Evolutionary conservation across 352 stramenopile species (phyloP).

Genomic region (Globisporangium emineosum): DNA sequence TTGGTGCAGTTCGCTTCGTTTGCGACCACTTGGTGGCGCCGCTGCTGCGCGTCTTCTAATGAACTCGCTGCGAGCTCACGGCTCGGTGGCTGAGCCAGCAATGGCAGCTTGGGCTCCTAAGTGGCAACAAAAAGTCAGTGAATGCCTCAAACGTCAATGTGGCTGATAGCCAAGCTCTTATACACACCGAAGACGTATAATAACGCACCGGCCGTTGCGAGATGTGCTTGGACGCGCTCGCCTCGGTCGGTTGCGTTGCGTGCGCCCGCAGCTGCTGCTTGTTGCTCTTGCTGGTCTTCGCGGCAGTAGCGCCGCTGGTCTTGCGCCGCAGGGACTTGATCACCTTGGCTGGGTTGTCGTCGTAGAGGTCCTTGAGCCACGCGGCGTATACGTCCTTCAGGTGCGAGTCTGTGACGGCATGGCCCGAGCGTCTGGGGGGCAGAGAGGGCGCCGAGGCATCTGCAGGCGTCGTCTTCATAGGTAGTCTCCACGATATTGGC

Average conservation of each 20-base stretch:
- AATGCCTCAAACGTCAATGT: too few relatives aligned
- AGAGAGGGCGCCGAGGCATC: background rate
- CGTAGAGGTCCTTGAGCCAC: slow-evolving; percentile 43
- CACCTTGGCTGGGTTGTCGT: slow-evolving; percentile 30
- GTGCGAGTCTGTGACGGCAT: slow-evolving; percentile 15
- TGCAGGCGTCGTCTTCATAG: background rate
- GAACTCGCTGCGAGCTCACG: background rate
- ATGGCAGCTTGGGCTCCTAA: slow-evolving; percentile 14
- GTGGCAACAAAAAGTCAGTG: too few relatives aligned
- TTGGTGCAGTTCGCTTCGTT: slow-evolving; percentile 44
- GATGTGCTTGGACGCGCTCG: slow-evolving; percentile 46
- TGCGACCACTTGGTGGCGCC: slow-evolving; percentile 34
- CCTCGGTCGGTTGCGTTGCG: slow-evolving; percentile 43
- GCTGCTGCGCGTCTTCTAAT: slow-evolving; percentile 14
- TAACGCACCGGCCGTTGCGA: slow-evolving; percentile 21
- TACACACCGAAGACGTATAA: too few relatives aligned
- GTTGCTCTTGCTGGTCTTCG: slow-evolving; percentile 23
- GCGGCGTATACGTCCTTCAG: slow-evolving; percentile 36
- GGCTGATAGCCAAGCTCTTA: too few relatives aligned
- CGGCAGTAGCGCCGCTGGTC: background rate
- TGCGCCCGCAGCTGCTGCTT: slow-evolving; percentile 27
- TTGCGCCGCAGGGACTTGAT: slow-evolving; percentile 23
- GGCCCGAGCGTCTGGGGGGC: background rate
- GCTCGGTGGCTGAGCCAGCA: background rate
- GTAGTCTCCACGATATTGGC: too few relatives aligned